Evolutionary conservation across 495 filamentous ascomycete species (phyloP).

Genomic region (Alectoria sarmentosa): DNA sequence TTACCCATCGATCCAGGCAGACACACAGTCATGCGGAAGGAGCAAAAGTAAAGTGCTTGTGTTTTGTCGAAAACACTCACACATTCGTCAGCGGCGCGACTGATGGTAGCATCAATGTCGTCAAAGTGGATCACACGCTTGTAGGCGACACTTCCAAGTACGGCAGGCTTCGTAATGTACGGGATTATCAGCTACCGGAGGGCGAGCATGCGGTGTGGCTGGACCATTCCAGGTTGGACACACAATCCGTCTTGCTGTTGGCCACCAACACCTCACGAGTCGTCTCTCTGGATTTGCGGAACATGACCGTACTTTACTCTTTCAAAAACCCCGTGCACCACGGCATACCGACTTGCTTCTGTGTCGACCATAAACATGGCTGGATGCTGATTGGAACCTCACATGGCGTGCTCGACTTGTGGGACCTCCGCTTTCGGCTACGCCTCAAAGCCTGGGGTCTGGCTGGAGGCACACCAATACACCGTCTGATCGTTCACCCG

Average conservation of each 20-base stretch:
- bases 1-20: slow-evolving; percentile 80
- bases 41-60: slow-evolving; percentile 67
- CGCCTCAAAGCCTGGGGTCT: slow-evolving; percentile 86
- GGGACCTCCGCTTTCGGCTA: slow-evolving; percentile 91
- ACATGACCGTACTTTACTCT: slow-evolving; percentile 73
- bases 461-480: slow-evolving; percentile 71
- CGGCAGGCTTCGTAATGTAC: slow-evolving; percentile 64
- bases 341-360: slow-evolving; percentile 89
- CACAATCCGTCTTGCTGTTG: slow-evolving; percentile 70
- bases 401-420: slow-evolving; percentile 87
- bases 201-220: slow-evolving; percentile 82
- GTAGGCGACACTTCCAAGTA: slow-evolving; percentile 58
- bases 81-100: slow-evolving; percentile 83
- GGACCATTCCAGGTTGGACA: slow-evolving; percentile 82
- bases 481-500: slow-evolving; percentile 71
- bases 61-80: slow-evolving; percentile 91
- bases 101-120: slow-evolving; percentile 85
- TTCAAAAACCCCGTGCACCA: slow-evolving; percentile 90
- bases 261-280: slow-evolving; percentile 82
- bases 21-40: slow-evolving; percentile 68
- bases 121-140: slow-evolving; percentile 71
- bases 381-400: slow-evolving; percentile 92
- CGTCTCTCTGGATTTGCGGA: slow-evolving; percentile 78
- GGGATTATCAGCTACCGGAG: slow-evolving; percentile 69
- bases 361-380: slow-evolving; percentile 70